These are phyloP conservation scores for Orbilia blumenaviensis DNA, from an alignment of 2,329 filamentous ascomycete species.

Conservation along the genomic window DNA sequence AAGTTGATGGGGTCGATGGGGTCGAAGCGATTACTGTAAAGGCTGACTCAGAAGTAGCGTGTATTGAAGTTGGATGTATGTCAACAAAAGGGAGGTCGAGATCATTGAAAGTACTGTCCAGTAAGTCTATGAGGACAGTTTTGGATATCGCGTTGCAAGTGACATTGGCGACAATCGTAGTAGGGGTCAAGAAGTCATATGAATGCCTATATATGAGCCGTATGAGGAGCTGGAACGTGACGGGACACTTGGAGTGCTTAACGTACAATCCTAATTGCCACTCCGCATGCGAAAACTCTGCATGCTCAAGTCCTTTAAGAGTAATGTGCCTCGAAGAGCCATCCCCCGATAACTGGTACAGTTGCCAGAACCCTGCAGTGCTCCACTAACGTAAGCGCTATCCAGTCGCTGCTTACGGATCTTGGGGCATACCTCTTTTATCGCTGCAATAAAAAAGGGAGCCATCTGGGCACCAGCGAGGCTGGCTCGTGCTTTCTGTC, in stretches of 20 bases:
- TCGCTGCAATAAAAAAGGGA: slow-evolving; percentile 66
- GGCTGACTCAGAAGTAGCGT: slow-evolving; percentile 19
- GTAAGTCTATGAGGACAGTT: slow-evolving; percentile 22
- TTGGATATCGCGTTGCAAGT: slow-evolving; percentile 28
- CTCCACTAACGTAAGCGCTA: not conserved
- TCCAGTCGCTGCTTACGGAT: not conserved
- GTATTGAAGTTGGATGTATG: slow-evolving; percentile 17
- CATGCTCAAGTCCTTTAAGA: slow-evolving; percentile 62
- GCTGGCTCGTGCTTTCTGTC: slow-evolving; percentile 64
- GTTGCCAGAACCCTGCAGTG: slow-evolving; percentile 62
- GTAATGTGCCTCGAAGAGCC: slow-evolving; percentile 58
- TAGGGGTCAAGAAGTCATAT: slow-evolving; percentile 27
- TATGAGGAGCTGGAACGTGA: not conserved
- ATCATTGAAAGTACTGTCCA: slow-evolving; percentile 13
- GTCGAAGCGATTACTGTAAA: slow-evolving; percentile 48
- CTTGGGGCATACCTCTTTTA: slow-evolving; percentile 57
- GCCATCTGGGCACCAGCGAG: slow-evolving; percentile 66
- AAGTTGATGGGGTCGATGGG: slow-evolving; percentile 17
- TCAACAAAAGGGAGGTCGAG: slow-evolving; percentile 44
- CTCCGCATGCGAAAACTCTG: slow-evolving; percentile 59
- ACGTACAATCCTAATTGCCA: slow-evolving; percentile 59
- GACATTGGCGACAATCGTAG: slow-evolving; percentile 25
- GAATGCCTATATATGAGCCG: slow-evolving; percentile 20
- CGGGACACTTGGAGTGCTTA: not conserved
- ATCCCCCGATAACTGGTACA: slow-evolving; percentile 61